These are phyloP conservation scores for Lepidium aucheri DNA, from an alignment of 345 rosid genomes.

Conservation along the genomic window DNA sequence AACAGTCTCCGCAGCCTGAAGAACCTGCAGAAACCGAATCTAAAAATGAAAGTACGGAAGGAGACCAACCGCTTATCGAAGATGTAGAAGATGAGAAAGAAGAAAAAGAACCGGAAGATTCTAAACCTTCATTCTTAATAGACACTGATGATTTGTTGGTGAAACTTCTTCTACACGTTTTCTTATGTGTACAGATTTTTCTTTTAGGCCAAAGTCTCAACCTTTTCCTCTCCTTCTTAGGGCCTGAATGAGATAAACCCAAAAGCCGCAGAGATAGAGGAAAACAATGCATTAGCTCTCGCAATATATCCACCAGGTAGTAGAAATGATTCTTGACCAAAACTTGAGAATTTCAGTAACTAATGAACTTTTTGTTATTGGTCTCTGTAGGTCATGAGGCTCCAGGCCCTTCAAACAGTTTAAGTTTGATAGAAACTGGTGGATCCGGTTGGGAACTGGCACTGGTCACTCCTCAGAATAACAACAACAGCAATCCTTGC, in stretches of 20 bases:
- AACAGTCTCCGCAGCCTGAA: slow-evolving; percentile 5
- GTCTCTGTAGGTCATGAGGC: slow-evolving; percentile 40
- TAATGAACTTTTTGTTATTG: background rate
- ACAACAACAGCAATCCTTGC: slow-evolving; percentile 40
- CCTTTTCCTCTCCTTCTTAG: slow-evolving; percentile 26
- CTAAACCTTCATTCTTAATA: slow-evolving; percentile 19
- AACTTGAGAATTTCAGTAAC: background rate
- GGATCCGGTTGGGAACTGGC: slow-evolving; percentile 95
- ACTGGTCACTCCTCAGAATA: slow-evolving; percentile 79
- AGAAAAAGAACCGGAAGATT: slow-evolving; percentile 7
- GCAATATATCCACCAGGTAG: slow-evolving; percentile 85
- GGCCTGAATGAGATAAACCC: slow-evolving; percentile 68
- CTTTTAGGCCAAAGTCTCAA: background rate
- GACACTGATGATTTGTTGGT: slow-evolving; percentile 37
- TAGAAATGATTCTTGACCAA: slow-evolving; percentile 15
- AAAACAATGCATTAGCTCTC: slow-evolving; percentile 82
- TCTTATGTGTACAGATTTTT: slow-evolving; percentile 40
- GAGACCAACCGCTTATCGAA: slow-evolving; percentile 14
- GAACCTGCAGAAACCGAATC: slow-evolving; percentile 2
- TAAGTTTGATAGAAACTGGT: slow-evolving; percentile 37
- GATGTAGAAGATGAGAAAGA: slow-evolving; percentile 14
- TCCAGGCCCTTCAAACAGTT: slow-evolving; percentile 37
- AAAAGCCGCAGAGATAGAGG: slow-evolving; percentile 61
- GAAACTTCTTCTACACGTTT: slow-evolving; percentile 32
- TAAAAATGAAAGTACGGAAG: slow-evolving; percentile 1